Percentiles rank a stretch among this genome's conserved stretches.
Evolutionary conservation across 225 moss, liverwort and hornwort species (phyloP).

Genomic region (Physcomitrium patens): DNA sequence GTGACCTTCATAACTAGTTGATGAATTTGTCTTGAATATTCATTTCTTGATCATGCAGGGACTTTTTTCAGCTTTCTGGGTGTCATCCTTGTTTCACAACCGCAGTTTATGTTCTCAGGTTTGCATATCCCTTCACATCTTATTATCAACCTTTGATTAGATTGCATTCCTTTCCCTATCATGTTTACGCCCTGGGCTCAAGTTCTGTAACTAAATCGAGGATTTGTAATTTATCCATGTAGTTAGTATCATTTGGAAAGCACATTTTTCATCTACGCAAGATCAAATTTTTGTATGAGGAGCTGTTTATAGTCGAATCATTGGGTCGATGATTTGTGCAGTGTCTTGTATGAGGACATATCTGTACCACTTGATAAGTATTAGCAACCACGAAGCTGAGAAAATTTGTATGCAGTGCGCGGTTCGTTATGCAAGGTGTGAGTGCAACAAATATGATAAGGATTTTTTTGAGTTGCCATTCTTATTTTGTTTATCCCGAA

Average conservation of each 20-base stretch:
- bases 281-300: neutral
- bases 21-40: constrained; percentile 13
- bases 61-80: constrained; percentile 79
- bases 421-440: constrained; percentile 4
- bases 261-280: neutral
- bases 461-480: constrained; percentile 11
- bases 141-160: neutral
- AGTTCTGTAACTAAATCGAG: neutral
- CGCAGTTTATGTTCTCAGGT: constrained; percentile 66
- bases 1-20: constrained; percentile 1
- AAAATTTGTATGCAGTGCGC: neutral
- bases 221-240: neutral
- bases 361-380: constrained; percentile 9
- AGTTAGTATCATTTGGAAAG: neutral
- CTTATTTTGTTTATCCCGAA: neutral
- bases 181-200: neutral
- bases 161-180: constrained; percentile 3
- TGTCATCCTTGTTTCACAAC: constrained; percentile 68
- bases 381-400: constrained; percentile 10
- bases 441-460: neutral
- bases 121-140: constrained; percentile 17
- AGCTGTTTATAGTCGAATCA: neutral
- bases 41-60: constrained; percentile 46
- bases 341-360: constrained; percentile 7
- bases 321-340: neutral